Base-by-base conservation (phyloP, 495 filamentous ascomycete genomes). In the Penicillium tannophilum region DNA sequence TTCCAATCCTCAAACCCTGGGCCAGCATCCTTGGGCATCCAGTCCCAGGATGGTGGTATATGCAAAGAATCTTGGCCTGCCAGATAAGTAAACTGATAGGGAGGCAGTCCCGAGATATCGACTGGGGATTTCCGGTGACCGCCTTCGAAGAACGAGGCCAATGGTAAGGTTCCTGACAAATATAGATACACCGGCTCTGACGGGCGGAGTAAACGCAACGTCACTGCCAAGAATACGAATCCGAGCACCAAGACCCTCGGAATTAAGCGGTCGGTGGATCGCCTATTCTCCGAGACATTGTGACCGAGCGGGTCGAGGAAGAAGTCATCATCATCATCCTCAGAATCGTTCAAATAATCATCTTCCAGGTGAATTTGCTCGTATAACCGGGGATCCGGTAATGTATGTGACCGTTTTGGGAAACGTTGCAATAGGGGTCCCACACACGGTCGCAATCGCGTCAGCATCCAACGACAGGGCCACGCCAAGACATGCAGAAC, bases 1-100 rank as follows among this genome's bases (percentile, higher is more conserved):
- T 54, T 54, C 52, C 52, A 76, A 53, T 76, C 74, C n/a, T 62
- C 63, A 36, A 76, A 76, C 1, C 74, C 74, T 3, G 61, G 61
- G 1, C 62, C 58, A 0, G 54, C 52, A 14, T 61, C 51, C 41
- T 68, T 52, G 8, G 74, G 66, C 53, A 77, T 58, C 74, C 74
- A 77, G 31, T 52, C 50, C 61, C 65, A 73, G 4, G 39, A 41
- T 1, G 63, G 67, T 4, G 69, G 60, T 2, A 60, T 52, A n/a
- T 54, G 23, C 44, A 74, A 52, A n/a, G 74, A 63, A 6, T 67
- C 60, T 2, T 47, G 53, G 0, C 47, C 53, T 8, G 68, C 64
- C 36, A 76, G 36, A 57, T 65, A 69, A 2, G 42, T 58, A 16
- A 68, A 72, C 9, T 65, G 50, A 4, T 52, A 53, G 0, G 66